phyloP scores from a whole-genome alignment of 441 rosid species.

The Erodium moschatum region DNA sequence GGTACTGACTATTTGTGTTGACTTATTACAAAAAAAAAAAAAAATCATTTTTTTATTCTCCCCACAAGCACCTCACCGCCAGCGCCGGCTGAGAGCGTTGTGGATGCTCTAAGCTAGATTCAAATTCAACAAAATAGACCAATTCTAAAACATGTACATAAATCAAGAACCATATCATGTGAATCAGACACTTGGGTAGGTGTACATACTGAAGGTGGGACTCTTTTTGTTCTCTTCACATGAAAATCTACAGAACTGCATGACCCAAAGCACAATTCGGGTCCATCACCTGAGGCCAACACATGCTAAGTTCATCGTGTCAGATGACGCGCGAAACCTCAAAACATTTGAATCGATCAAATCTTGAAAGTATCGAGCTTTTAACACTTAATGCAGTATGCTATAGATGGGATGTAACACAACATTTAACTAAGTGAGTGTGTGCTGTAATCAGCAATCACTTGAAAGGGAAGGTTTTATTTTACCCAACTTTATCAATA shows the following conservation, averaged over 20 bases:
- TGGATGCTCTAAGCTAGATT: too few relatives aligned
- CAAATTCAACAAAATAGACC: too few relatives aligned
- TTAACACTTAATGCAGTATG: not conserved
- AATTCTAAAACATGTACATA: too few relatives aligned
- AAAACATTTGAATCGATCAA: not conserved
- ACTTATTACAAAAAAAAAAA: too few relatives aligned
- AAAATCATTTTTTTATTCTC: too few relatives aligned
- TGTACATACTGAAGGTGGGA: not conserved
- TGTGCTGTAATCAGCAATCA: slow-evolving; percentile 10
- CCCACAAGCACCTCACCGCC: too few relatives aligned
- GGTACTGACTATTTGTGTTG: too few relatives aligned
- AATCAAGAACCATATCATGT: not conserved
- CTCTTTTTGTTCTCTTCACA: not conserved
- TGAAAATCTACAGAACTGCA: not conserved
- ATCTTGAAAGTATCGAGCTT: not conserved
- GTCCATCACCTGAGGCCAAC: not conserved
- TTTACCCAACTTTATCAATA: not conserved
- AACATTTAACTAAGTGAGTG: not conserved
- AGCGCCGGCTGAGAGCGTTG: too few relatives aligned
- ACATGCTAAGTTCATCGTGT: not conserved
- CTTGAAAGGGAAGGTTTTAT: not conserved
- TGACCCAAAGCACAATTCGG: not conserved
- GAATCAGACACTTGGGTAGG: not conserved
- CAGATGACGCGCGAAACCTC: not conserved
- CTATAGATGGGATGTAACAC: not conserved